Evolutionary conservation across 2,329 filamentous ascomycete species (phyloP).

Genomic region (Penicillium palitans): DNA sequence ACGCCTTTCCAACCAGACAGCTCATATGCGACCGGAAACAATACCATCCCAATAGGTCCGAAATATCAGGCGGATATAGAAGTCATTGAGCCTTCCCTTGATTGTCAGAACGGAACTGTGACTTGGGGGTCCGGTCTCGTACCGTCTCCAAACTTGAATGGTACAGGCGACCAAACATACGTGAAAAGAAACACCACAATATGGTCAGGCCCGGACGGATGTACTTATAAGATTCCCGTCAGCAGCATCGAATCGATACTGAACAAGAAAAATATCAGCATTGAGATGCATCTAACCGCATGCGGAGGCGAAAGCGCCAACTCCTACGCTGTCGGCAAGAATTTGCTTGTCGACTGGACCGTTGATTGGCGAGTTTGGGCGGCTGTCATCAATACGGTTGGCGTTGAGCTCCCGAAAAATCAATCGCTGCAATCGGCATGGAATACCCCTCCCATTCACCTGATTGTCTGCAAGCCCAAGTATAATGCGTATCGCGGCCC

Average conservation of each 20-base stretch:
- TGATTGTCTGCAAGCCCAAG: background rate
- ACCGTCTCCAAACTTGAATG: background rate
- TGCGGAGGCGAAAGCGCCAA: background rate
- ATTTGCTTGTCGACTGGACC: background rate
- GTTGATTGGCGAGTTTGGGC: slow-evolving; percentile 5
- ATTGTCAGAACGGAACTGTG: background rate
- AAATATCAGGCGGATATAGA: background rate
- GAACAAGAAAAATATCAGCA: background rate
- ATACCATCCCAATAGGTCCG: background rate
- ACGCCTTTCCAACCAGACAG: background rate
- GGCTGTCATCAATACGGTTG: background rate
- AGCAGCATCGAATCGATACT: background rate
- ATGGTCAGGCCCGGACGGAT: background rate
- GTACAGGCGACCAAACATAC: background rate
- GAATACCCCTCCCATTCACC: background rate
- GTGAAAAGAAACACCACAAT: background rate
- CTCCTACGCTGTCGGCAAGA: background rate
- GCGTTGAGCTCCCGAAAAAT: background rate
- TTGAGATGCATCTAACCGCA: background rate
- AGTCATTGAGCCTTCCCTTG: background rate
- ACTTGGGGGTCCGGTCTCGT: background rate
- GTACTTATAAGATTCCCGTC: background rate
- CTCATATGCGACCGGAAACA: background rate
- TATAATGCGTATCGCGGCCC: background rate
- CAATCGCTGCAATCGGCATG: background rate